Conservation (phyloP, 768 basidiomycete species). For the Suillus bovinus region DNA sequence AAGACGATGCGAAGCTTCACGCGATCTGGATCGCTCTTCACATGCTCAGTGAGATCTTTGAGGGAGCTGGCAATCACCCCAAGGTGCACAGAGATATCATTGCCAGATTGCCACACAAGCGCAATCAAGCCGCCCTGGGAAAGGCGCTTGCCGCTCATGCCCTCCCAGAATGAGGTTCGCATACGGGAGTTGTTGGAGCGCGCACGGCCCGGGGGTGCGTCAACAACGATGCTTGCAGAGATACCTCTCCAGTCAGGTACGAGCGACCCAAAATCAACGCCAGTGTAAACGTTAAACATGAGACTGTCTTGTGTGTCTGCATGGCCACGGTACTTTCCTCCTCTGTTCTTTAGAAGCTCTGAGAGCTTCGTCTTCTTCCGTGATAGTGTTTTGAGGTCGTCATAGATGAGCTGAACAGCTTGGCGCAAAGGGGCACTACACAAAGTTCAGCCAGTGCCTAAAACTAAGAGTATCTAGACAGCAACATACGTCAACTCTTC, state of each 20-base stretch:
- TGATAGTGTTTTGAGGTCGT: conserved; percentile 38
- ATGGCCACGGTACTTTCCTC: conserved; percentile 57
- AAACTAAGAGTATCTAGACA: not conserved
- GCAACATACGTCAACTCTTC: conserved; percentile 64
- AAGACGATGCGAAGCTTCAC: conserved; percentile 57
- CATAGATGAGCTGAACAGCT: conserved; percentile 48
- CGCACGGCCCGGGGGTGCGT: conserved; percentile 58
- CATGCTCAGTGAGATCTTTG: conserved; percentile 47
- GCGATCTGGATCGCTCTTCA: conserved; percentile 30
- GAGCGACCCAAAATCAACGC: conserved; percentile 46
- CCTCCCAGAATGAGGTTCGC: conserved; percentile 62
- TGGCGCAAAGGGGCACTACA: conserved; percentile 52
- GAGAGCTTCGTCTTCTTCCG: conserved; percentile 39
- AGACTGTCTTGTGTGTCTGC: conserved; percentile 44
- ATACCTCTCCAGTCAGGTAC: conserved; percentile 54
- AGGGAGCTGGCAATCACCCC: conserved; percentile 48
- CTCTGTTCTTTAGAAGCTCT: conserved; percentile 48
- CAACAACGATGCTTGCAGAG: conserved; percentile 44
- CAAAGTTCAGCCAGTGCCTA: not conserved
- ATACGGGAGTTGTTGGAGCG: conserved; percentile 37
- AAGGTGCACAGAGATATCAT: conserved; percentile 46
- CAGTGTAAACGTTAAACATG: conserved; percentile 65
- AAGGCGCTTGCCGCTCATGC: conserved; percentile 56
- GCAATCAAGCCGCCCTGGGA: conserved; percentile 64
- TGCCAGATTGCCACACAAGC: conserved; percentile 46